These are phyloP conservation scores for Alternaria hordeiaustralica DNA, from an alignment of 2,329 filamentous ascomycete species.

Conservation along the genomic window DNA sequence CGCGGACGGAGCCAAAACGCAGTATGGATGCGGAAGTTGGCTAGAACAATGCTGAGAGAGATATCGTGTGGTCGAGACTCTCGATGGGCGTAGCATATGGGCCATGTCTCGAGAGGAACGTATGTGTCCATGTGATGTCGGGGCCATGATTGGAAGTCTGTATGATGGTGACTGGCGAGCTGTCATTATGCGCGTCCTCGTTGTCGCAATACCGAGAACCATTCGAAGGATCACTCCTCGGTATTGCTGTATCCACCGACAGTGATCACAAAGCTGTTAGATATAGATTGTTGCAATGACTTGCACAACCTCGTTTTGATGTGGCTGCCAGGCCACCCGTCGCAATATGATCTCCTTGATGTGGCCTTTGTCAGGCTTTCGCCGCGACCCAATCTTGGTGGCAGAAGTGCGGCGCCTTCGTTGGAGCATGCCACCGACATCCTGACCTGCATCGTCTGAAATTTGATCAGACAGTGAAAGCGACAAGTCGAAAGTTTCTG, in stretches of 20 bases:
- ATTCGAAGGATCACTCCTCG: background rate
- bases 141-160: background rate
- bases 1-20: background rate
- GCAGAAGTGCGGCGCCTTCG: background rate
- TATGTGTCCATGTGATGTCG: background rate
- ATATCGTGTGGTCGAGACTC: background rate
- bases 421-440: accelerated
- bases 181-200: background rate
- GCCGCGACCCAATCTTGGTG: background rate
- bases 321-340: background rate
- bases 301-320: background rate
- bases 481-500: background rate
- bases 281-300: background rate
- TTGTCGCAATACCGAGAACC: background rate
- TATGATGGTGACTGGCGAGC: background rate
- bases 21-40: background rate
- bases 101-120: background rate
- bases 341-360: background rate
- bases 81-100: background rate
- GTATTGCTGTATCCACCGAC: background rate
- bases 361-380: background rate
- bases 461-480: background rate
- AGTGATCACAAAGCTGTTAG: background rate
- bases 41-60: background rate
- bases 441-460: background rate